Conservation (phyloP, 164 flowering plant species). For the Euptelea pleiosperma region DNA sequence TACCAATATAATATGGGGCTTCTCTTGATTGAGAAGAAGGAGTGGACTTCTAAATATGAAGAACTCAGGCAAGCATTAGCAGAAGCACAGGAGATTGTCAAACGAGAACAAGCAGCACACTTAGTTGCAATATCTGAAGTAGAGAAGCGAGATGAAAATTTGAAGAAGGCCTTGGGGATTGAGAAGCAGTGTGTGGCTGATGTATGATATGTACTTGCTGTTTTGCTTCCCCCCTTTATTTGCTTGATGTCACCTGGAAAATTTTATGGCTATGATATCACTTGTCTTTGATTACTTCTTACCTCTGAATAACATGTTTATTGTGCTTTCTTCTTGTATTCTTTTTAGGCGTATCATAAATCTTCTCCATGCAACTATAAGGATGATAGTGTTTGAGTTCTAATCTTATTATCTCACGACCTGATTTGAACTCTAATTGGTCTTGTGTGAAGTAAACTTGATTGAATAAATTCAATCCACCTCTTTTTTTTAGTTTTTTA, state of each 20-base stretch:
- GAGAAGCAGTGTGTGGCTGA: conserved; percentile 75
- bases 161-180: conserved; percentile 58
- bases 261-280: neutral
- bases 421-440: no score
- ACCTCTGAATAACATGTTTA: neutral
- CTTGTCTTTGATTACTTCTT: neutral
- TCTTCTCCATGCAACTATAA: neutral
- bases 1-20: conserved; percentile 95
- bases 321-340: neutral
- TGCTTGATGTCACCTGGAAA: neutral
- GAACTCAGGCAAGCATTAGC: conserved; percentile 47
- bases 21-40: conserved; percentile 83
- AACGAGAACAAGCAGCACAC: conserved; percentile 72
- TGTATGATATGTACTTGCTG: conserved; percentile 41
- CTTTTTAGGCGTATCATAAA: neutral
- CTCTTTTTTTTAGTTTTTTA: no score
- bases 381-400: no score
- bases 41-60: conserved; percentile 58
- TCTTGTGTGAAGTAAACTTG: no score
- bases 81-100: conserved; percentile 64
- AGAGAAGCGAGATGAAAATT: conserved; percentile 67
- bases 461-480: no score
- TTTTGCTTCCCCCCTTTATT: neutral
- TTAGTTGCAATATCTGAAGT: conserved; percentile 61
- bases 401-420: no score